Conservation (phyloP, 495 filamentous ascomycete species). For the Parathielavia appendiculata region DNA sequence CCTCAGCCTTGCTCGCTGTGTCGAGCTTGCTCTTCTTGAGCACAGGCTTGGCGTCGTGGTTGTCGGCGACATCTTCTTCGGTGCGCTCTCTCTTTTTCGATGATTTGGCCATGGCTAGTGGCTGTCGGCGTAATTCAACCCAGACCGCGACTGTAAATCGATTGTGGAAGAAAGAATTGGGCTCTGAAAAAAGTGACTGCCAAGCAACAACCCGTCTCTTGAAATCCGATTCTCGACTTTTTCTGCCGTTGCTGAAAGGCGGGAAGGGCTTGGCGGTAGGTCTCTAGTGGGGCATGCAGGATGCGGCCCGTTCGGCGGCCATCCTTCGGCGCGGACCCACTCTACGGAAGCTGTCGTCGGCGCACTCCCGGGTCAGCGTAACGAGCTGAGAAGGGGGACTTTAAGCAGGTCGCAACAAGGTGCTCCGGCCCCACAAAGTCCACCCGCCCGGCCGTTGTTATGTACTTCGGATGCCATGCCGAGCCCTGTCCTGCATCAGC, state of each 20-base stretch:
- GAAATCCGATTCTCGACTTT: neutral
- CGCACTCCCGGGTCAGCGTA: neutral
- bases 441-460: too few species aligned
- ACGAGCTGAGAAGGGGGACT: neutral
- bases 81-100: constrained; percentile 33
- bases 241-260: constrained; percentile 13
- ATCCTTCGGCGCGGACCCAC: too few species aligned
- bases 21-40: constrained; percentile 37
- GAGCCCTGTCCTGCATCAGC: too few species aligned
- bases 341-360: too few species aligned
- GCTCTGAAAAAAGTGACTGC: neutral
- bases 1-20: constrained; percentile 33
- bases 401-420: neutral
- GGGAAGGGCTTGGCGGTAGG: constrained; percentile 9
- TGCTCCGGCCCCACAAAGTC: neutral
- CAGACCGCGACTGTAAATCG: neutral
- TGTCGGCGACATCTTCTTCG: constrained; percentile 30
- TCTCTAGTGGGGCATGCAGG: constrained; percentile 6
- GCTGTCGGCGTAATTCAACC: neutral
- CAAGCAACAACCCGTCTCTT: neutral
- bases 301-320: constrained; percentile 22
- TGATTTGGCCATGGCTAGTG: constrained; percentile 25
- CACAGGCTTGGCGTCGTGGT: constrained; percentile 17
- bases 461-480: neutral
- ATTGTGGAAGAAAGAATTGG: neutral